These are phyloP conservation scores for Kernera saxatilis DNA, from an alignment of 345 rosid genomes.

Conservation along the genomic window DNA sequence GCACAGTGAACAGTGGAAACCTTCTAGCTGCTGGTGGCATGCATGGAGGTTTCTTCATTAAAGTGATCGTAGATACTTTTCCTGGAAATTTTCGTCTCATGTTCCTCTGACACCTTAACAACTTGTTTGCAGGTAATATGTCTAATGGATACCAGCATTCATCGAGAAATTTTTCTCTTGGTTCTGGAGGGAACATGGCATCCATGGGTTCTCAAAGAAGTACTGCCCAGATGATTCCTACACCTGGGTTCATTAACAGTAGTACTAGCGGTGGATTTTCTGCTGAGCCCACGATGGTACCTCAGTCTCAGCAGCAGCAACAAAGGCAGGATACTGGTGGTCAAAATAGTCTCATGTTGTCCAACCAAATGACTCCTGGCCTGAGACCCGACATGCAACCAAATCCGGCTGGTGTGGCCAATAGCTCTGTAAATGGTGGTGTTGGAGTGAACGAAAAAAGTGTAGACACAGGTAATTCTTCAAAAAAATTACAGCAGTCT, in stretches of 20 bases:
- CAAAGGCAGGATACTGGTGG: conserved; percentile 58
- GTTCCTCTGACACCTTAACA: conserved; percentile 9
- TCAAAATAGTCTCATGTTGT: conserved; percentile 64
- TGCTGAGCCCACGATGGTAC: conserved; percentile 54
- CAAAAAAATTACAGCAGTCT: conserved; percentile 54
- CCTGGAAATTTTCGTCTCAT: conserved; percentile 3
- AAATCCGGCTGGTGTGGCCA: conserved; percentile 58
- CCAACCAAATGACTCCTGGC: conserved; percentile 55
- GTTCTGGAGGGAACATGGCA: conserved; percentile 70
- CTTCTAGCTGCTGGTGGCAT: conserved; percentile 45
- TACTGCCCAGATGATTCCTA: conserved; percentile 85
- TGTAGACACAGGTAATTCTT: conserved; percentile 44
- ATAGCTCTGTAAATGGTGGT: conserved; percentile 56
- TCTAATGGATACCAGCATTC: conserved; percentile 69
- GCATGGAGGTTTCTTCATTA: conserved; percentile 45
- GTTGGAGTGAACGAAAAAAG: conserved; percentile 56
- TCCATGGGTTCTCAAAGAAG: conserved; percentile 60
- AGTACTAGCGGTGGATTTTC: conserved; percentile 50
- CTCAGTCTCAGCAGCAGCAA: conserved; percentile 63
- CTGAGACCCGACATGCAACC: conserved; percentile 66
- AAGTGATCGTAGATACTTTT: conserved; percentile 42
- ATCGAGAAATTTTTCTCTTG: conserved; percentile 52
- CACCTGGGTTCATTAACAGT: conserved; percentile 69
- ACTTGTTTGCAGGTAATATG: conserved; percentile 48
- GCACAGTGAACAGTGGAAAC: conserved; percentile 46